phyloP scores from a whole-genome alignment of 768 basidiomycete genomes.

The Mrakia hoshinonis region DNA sequence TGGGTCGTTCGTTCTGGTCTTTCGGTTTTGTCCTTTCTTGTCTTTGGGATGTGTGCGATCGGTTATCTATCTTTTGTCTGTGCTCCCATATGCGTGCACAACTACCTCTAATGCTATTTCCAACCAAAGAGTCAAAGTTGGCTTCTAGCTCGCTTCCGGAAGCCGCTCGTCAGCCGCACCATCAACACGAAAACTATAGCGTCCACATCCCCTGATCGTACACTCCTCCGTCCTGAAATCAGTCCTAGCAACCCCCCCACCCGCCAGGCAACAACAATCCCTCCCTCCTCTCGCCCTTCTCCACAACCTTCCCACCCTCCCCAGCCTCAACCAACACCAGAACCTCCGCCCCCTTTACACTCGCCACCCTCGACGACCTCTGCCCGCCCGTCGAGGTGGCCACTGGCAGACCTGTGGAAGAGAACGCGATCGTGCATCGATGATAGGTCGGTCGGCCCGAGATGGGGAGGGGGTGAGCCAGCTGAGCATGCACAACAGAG shows the following conservation, averaged over 20 bases:
- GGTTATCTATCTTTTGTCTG: too few relatives aligned
- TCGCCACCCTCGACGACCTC: slow-evolving; percentile 70
- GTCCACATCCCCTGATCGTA: too few relatives aligned
- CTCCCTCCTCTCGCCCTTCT: slow-evolving; percentile 19
- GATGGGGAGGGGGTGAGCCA: slow-evolving; percentile 48
- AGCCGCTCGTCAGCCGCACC: too few relatives aligned
- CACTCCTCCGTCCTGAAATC: neutral
- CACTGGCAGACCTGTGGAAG: slow-evolving; percentile 46
- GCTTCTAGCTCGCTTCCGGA: too few relatives aligned
- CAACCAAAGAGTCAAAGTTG: too few relatives aligned
- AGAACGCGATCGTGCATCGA: slow-evolving; percentile 55
- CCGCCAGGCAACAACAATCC: slow-evolving; percentile 22
- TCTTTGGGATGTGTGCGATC: too few relatives aligned
- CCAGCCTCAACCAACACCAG: slow-evolving; percentile 44
- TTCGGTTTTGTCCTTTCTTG: too few relatives aligned
- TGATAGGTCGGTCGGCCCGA: slow-evolving; percentile 76
- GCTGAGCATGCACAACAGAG: neutral
- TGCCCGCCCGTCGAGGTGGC: slow-evolving; percentile 81
- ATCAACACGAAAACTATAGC: too few relatives aligned
- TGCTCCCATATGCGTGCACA: too few relatives aligned
- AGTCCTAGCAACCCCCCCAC: neutral
- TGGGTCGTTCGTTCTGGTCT: too few relatives aligned
- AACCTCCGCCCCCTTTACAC: slow-evolving; percentile 71
- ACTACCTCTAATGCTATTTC: too few relatives aligned
- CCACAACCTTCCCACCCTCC: neutral